Evolutionary conservation across 208 protist genomes (phyloP), one percentile per base, ranked within the genome.

Genomic region (Trypanosomatidae sp.): DNA sequence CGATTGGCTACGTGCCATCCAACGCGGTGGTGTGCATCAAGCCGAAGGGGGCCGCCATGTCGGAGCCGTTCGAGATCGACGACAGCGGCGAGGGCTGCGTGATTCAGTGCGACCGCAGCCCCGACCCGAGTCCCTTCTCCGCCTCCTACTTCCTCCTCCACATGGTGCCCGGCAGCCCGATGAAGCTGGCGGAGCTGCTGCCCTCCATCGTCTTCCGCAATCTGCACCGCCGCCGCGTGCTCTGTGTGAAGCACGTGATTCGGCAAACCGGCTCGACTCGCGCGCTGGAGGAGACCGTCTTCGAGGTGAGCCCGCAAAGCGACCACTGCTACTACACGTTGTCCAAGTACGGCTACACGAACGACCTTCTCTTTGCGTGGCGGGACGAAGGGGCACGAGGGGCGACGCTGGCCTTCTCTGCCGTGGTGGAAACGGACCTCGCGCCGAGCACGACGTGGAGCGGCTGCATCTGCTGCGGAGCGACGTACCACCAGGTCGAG

Each of bases 361-460:
- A 84, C 66, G 75, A 77, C 66, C 71, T 88, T 53, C 43, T 84
- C 58, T 91, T 88, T 71, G 71, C 81, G 36, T 81, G 66, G 76
- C n/a, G n/a, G n/a, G n/a, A n/a, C 46, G 25, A 3, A 71, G 36
- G 44, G 22, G 50, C 28, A 50, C 25, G 15, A 59, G 28, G 9
- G 69, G 53, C 33, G 49, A 53, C 19, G 39, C 52, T 7, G 41
- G 58, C 30, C 3, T 79, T 71, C 36, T 79, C 75, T 8, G 49
- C 64, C 1, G 75, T 79, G 2, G 58, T 88, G 8, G 76, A 87
- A 60, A 81, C 69, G 15, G 74, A 78, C 43, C 66, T 88, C 28
- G 73, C 77, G 36, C 66, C 81, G 43, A 62, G 74, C 66, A 82
- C 75, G 33, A 69, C 69, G 33, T 86, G 83, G 71, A 84, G 72